These are phyloP conservation scores for Teratosphaeriaceae sp. DNA, from an alignment of 2,329 filamentous ascomycete species.

Conservation along the genomic window DNA sequence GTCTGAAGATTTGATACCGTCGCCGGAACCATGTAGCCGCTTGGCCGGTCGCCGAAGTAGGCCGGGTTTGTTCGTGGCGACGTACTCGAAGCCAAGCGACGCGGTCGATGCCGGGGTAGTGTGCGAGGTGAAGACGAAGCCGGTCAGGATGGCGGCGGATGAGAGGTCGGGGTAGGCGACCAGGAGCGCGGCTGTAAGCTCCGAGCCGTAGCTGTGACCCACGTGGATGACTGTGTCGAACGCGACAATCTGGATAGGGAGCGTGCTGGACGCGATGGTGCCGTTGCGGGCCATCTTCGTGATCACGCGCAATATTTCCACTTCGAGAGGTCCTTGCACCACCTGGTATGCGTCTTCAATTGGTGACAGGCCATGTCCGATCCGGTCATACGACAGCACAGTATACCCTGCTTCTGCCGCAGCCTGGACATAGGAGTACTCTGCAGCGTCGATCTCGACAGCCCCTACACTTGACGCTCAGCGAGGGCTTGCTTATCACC, in stretches of 20 bases:
- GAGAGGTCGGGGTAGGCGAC: constrained; percentile 8
- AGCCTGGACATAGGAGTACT: constrained; percentile 9
- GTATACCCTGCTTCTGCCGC: constrained; percentile 8
- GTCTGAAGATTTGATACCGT: constrained; percentile 23
- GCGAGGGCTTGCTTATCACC: not conserved
- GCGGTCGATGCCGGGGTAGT: not conserved
- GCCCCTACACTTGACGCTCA: too few species aligned
- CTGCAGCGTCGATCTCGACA: constrained; percentile 21
- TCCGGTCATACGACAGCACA: constrained; percentile 12
- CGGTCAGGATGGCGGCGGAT: constrained; percentile 15
- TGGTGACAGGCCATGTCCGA: constrained; percentile 10
- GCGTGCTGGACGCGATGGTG: not conserved
- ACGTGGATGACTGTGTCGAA: constrained; percentile 48
- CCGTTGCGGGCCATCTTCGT: constrained; percentile 16
- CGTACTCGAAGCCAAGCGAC: not conserved
- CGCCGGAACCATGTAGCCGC: constrained; percentile 21
- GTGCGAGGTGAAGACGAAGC: not conserved
- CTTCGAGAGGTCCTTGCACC: constrained; percentile 7
- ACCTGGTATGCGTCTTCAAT: constrained; percentile 10
- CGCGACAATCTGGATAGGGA: not conserved
- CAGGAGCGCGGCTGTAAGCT: constrained; percentile 11
- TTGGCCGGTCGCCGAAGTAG: constrained; percentile 11
- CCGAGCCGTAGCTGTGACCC: constrained; percentile 56
- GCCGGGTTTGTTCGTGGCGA: not conserved
- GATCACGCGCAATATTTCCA: constrained; percentile 37